These are phyloP conservation scores for Halenospora varia DNA, from an alignment of 495 filamentous ascomycete genomes.

Conservation along the genomic window DNA sequence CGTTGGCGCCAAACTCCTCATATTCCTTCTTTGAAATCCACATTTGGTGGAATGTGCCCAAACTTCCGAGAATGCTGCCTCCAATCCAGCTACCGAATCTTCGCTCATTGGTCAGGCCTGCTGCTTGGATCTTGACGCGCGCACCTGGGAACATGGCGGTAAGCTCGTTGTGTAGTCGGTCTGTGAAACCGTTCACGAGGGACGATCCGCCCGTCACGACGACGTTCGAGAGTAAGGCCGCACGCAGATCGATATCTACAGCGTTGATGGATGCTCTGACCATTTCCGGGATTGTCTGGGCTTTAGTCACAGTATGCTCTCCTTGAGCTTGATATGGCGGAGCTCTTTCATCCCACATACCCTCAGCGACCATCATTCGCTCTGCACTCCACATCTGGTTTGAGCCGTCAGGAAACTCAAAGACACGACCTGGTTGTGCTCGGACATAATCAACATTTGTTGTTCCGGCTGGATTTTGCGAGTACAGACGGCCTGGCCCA, in stretches of 20 bases:
- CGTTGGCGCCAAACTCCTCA: constrained; percentile 65
- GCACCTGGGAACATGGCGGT: constrained; percentile 72
- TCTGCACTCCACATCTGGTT: constrained; percentile 91
- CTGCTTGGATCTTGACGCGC: constrained; percentile 77
- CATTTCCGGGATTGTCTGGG: constrained; percentile 73
- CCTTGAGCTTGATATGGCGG: constrained; percentile 41
- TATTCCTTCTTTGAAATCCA: constrained; percentile 91
- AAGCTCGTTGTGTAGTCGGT: constrained; percentile 81
- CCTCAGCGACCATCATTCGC: constrained; percentile 79
- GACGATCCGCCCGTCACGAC: constrained; percentile 86
- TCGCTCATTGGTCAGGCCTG: constrained; percentile 80
- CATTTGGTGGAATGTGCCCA: constrained; percentile 99
- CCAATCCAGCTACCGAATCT: constrained; percentile 94
- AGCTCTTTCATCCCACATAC: constrained; percentile 79
- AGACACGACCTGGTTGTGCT: constrained; percentile 68
- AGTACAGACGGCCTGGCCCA: constrained; percentile 63
- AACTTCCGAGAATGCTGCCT: constrained; percentile 89
- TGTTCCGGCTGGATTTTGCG: constrained; percentile 48
- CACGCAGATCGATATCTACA: constrained; percentile 86
- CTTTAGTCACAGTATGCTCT: constrained; percentile 42
- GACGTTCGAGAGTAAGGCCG: constrained; percentile 78
- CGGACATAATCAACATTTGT: constrained; percentile 65
- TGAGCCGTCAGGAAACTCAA: constrained; percentile 93
- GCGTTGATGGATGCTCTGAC: constrained; percentile 71
- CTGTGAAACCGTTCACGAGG: constrained; percentile 83